Evolutionary conservation across 371 early-diverging fungal species (phyloP), one percentile per base, ranked within the genome.

Genomic region (Mortierella sp.): DNA sequence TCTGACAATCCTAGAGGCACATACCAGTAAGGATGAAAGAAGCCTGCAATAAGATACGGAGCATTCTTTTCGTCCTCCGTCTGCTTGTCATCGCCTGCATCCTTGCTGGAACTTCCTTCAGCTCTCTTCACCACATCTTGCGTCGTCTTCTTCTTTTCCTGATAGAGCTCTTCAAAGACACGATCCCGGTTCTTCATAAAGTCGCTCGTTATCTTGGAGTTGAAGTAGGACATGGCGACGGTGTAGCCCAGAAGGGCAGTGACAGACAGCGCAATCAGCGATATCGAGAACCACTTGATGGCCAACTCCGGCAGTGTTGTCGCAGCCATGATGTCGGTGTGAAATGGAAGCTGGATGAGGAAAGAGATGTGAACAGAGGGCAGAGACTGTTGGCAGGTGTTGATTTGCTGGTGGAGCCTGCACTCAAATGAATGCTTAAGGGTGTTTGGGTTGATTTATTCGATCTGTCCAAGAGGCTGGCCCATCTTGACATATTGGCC

Each of bases 11-110:
- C 13, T 34, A 5, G 21, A 34, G 16, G 46, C 14, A 4, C 55
- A 10, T 91, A 94, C 91, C 96, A 95, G 79, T 94, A 96, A 16
- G 97, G 98, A 89, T 98, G 98, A 87, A 98, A 98, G 87, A 97
- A 96, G 3, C 95, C 96, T 5, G 93, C 87, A 80, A 93, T 81
- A 64, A 88, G 46, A 48, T 87, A 82, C 5, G 78, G 88, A 21
- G 16, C 74, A 28, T 75, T 57, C n/a, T 81, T 61, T 19, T 77
- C 54, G 0, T 59, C 54, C 28, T 14, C 46, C 43, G 43, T 34
- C 69, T 26, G 28, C 28, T 46, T 31, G 37, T 11, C 21, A 31
- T 40, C n/a, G 9, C 6, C 67, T 14, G 51, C 2, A 3, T 46
- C 34, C 24, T 64, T 48, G 46, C 57, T 64, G 11, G 53, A 59